Base-by-base conservation (phyloP, 2,329 filamentous ascomycete species). In the Zymoseptoria crescenta region DNA sequence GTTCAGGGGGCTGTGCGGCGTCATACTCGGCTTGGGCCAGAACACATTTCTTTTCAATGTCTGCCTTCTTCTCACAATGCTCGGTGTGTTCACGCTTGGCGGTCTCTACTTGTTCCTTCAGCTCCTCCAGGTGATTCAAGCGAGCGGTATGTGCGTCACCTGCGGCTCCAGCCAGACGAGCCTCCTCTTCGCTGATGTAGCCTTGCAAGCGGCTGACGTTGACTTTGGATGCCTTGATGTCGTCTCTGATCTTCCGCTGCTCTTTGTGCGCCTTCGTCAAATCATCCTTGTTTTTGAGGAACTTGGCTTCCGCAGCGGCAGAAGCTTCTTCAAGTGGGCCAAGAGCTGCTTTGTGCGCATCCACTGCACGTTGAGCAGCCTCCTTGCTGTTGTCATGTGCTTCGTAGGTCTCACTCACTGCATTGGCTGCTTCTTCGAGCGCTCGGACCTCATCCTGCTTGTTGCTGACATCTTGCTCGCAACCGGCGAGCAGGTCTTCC, bases 61-160 rank as follows among this genome's bases (percentile, higher is more conserved):
- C 67, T 27, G 65, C 61, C 27, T 69, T 64, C 19, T 69, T 70
- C n/a, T 65, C 62, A 54, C 73, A 68, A 64, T 82, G 79, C 10
- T 74, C 69, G 8, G 76, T 63, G n/a, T 76, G 73, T 3, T 48
- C 57, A 52, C 68, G 65, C 58, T 73, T 74, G 4, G 83, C 79
- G 35, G 79, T 73, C 29, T 75, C 70, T 5, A 78, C 76, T 52
- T 74, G 73, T 24, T 79, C 69, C 66, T 85, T 82, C 30, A 68
- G 60, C 41, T 68, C 59, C 3, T 68, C 67, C 3, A 88, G 77
- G 67, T 87, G 80, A 19, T 76, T 75, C 41, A 83, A 74, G 67
- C 85, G 89, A 62, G 80, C 77, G 8, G 82, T 78, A 68, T 88
- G 84, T 24, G 83, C 83, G 27, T 87, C 88, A 45, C 91, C 89